Evolutionary conservation across 768 basidiomycete species (phyloP).

Genomic region (Collybiopsis luxurians): DNA sequence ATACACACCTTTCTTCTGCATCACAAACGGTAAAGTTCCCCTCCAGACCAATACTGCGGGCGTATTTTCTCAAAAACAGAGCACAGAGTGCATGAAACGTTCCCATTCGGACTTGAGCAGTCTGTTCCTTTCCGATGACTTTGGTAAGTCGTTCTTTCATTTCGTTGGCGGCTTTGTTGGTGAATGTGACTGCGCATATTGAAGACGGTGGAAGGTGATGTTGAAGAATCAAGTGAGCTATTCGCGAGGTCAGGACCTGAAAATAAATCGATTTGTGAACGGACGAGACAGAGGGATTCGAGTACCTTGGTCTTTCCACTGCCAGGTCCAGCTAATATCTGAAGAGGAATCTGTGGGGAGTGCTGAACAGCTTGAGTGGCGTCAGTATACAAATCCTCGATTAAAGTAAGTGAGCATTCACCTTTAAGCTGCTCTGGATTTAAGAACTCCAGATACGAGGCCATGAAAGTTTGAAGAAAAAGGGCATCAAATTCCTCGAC

Average conservation of each 20-base stretch:
- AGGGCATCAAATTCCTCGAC: not conserved
- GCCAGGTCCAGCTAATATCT: constrained; percentile 80
- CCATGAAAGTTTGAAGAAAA: not conserved
- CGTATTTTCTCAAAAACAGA: constrained; percentile 65
- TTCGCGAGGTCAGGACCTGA: constrained; percentile 64
- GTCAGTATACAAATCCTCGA: not conserved
- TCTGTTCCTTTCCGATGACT: constrained; percentile 60
- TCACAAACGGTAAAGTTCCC: constrained; percentile 84
- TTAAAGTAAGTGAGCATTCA: not conserved
- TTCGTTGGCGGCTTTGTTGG: constrained; percentile 88
- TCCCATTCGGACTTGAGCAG: constrained; percentile 59
- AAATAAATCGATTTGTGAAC: not conserved
- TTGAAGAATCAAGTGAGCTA: constrained; percentile 60
- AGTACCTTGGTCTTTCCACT: constrained; percentile 67
- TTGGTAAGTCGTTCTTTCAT: constrained; percentile 70
- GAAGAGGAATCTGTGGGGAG: constrained; percentile 58
- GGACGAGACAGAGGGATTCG: not conserved
- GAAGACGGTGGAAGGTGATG: constrained; percentile 49
- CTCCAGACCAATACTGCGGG: constrained; percentile 51
- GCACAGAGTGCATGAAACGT: constrained; percentile 82
- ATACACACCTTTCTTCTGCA: constrained; percentile 67
- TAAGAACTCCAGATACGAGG: not conserved
- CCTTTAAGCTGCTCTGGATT: constrained; percentile 8
- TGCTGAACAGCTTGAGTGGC: constrained; percentile 58
- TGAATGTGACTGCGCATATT: constrained; percentile 83